phyloP scores from a whole-genome alignment of 257 asterid species.

The Penstemon barbatus region DNA sequence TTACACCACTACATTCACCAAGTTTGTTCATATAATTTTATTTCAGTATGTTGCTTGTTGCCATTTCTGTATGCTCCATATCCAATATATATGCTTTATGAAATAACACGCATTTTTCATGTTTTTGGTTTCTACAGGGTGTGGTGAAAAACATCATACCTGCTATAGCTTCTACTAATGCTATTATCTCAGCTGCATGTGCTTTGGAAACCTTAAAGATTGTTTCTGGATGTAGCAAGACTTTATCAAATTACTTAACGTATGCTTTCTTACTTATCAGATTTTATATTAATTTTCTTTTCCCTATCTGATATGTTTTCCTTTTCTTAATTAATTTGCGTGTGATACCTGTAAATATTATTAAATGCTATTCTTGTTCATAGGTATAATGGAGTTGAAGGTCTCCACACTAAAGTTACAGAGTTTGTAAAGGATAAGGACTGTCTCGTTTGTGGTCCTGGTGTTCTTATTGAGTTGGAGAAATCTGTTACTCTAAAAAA shows the following conservation, averaged over 20 bases:
- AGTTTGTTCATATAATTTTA: neutral
- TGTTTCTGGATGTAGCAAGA: constrained; percentile 93
- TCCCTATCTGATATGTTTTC: neutral
- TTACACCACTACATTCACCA: neutral
- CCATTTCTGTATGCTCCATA: constrained; percentile 14
- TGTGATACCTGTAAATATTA: neutral
- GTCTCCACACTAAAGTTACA: constrained; percentile 91
- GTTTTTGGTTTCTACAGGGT: constrained; percentile 54
- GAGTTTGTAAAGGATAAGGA: constrained; percentile 81
- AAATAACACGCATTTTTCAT: constrained; percentile 12
- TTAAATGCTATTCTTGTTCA: constrained; percentile 17
- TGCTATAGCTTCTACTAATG: constrained; percentile 97
- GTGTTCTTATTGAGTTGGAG: constrained; percentile 88
- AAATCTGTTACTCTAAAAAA: constrained; percentile 68
- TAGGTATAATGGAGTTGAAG: constrained; percentile 94
- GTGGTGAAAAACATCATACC: constrained; percentile 98
- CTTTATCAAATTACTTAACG: constrained; percentile 85
- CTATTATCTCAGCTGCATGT: constrained; percentile 95
- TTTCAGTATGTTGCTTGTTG: constrained; percentile 11
- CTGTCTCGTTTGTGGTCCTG: constrained; percentile 97
- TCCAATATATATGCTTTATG: neutral
- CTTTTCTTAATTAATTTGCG: neutral
- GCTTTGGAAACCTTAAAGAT: constrained; percentile 95
- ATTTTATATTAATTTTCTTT: constrained; percentile 2
- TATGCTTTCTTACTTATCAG: constrained; percentile 32